These are phyloP conservation scores for Mycena vulgaris DNA, from an alignment of 768 basidiomycete species.

Conservation along the genomic window DNA sequence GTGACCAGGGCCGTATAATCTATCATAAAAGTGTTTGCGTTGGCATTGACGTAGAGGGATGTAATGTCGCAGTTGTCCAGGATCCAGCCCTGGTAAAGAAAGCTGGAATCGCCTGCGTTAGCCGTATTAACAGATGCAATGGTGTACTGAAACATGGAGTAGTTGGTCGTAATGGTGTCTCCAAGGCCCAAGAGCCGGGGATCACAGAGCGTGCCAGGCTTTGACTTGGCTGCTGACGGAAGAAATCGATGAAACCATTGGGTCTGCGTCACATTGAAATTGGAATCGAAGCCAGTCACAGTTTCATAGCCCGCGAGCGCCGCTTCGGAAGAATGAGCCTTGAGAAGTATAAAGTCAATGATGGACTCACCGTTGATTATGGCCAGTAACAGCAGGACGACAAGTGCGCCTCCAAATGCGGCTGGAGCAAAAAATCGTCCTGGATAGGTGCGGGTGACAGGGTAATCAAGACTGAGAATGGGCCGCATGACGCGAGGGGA, in stretches of 20 bases:
- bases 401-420: too few relatives aligned
- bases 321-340: constrained; percentile 26
- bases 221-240: constrained; percentile 41
- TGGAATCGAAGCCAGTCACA: constrained; percentile 39
- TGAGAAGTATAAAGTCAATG: too few relatives aligned
- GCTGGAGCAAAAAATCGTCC: too few relatives aligned
- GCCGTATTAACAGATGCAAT: constrained; percentile 40
- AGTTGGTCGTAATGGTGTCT: constrained; percentile 46
- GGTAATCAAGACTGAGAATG: too few relatives aligned
- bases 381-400: too few relatives aligned
- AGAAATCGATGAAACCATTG: constrained; percentile 44
- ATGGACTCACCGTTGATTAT: too few relatives aligned
- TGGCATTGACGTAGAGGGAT: constrained; percentile 39
- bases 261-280: constrained; percentile 45
- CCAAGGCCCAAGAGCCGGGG: constrained; percentile 43
- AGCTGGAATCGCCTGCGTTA: constrained; percentile 42
- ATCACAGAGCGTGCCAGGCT: constrained; percentile 47
- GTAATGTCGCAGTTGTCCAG: constrained; percentile 47
- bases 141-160: constrained; percentile 44
- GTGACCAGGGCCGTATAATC: constrained; percentile 40
- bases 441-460: too few relatives aligned
- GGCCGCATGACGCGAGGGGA: too few relatives aligned
- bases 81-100: constrained; percentile 42
- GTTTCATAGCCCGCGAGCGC: constrained; percentile 48
- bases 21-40: constrained; percentile 24